These are phyloP conservation scores for Yamadazyma songkhlaensis DNA, from an alignment of 1,139 yeast genomes.

Conservation along the genomic window DNA sequence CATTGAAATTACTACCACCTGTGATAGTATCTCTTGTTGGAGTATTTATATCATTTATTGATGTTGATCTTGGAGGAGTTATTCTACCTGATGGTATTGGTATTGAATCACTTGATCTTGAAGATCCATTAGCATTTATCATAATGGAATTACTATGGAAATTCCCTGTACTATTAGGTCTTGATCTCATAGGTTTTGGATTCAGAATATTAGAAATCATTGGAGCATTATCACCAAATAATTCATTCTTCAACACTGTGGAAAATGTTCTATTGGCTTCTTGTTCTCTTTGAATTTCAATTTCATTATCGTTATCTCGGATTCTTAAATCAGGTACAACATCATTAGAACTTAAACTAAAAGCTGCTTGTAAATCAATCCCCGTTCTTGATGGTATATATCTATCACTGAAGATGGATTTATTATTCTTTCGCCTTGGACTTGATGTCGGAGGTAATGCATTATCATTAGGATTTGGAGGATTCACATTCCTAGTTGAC, in stretches of 20 bases:
- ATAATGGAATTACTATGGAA: constrained; percentile 9
- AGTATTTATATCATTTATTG: constrained; percentile 11
- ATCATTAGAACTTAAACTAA: constrained; percentile 57
- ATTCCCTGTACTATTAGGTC: constrained; percentile 25
- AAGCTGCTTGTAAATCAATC: constrained; percentile 84
- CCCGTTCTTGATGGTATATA: constrained; percentile 87
- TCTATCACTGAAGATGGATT: constrained; percentile 68
- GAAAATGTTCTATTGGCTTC: constrained; percentile 89
- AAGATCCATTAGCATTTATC: constrained; percentile 10
- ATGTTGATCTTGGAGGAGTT: constrained; percentile 21
- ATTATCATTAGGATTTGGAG: constrained; percentile 29
- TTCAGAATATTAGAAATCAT: constrained; percentile 35
- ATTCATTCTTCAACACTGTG: constrained; percentile 80
- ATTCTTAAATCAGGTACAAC: constrained; percentile 36
- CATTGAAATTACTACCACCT: constrained; percentile 3
- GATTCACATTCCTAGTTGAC: constrained; percentile 34
- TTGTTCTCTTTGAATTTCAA: constrained; percentile 66
- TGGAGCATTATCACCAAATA: constrained; percentile 85
- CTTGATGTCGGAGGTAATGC: constrained; percentile 30
- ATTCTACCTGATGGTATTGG: constrained; percentile 15
- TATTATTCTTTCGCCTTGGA: constrained; percentile 38
- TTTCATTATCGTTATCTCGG: constrained; percentile 49
- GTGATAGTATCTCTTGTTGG: constrained; percentile 5
- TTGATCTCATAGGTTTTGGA: constrained; percentile 11
- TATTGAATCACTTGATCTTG: constrained; percentile 15